Percentiles rank a stretch among this genome's conserved stretches.
Evolutionary conservation across 192 early-diverging fungal species (phyloP).

Genomic region (Glomus cerebriforme): DNA sequence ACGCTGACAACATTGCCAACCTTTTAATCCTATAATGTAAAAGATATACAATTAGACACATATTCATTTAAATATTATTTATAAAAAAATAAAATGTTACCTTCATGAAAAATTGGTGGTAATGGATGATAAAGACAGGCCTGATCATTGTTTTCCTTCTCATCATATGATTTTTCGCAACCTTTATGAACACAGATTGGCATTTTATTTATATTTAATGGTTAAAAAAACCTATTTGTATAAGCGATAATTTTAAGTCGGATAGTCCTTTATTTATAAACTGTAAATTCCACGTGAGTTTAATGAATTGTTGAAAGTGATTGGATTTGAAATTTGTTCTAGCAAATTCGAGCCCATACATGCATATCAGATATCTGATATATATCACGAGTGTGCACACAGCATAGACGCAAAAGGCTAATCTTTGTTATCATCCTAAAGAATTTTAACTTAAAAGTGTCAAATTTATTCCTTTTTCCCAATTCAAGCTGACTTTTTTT

Average conservation of each 20-base stretch:
- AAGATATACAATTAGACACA: background rate
- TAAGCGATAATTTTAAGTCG: too few species aligned
- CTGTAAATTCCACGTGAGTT: too few species aligned
- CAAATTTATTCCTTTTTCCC: too few species aligned
- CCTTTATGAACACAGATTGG: constrained; percentile 74
- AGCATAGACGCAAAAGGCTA: too few species aligned
- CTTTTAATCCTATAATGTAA: constrained; percentile 58
- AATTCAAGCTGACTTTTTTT: too few species aligned
- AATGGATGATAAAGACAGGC: constrained; percentile 89
- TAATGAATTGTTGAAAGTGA: too few species aligned
- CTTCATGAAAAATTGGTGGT: constrained; percentile 95
- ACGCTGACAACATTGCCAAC: constrained; percentile 94
- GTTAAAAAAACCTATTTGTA: background rate
- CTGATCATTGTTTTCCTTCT: constrained; percentile 69
- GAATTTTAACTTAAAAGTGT: too few species aligned
- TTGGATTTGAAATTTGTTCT: background rate
- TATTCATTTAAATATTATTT: background rate
- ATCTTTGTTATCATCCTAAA: too few species aligned
- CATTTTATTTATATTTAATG: constrained; percentile 37
- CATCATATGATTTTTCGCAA: constrained; percentile 84
- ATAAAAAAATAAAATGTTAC: constrained; percentile 44
- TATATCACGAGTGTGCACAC: too few species aligned
- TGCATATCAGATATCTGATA: too few species aligned
- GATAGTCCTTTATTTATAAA: too few species aligned
- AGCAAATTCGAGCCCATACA: background rate